Evolutionary conservation across 2,329 filamentous ascomycete species (phyloP).

Genomic region (Diaporthe sp.): DNA sequence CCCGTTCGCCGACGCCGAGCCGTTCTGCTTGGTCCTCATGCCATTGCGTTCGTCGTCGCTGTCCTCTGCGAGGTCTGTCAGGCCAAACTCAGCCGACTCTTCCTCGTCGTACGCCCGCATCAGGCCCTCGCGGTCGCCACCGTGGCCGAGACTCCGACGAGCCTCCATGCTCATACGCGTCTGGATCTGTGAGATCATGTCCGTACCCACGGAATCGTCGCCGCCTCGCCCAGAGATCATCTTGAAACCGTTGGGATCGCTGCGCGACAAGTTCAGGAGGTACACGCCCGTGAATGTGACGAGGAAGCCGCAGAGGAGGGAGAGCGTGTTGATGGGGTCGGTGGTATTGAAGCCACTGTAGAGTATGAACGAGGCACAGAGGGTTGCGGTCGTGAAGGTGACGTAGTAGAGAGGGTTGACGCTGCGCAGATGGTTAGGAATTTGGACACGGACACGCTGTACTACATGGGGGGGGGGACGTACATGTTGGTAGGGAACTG

Average conservation of each 20-base stretch:
- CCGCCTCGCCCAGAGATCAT: conserved; percentile 72
- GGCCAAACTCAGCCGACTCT: conserved; percentile 78
- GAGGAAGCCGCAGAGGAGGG: conserved; percentile 91
- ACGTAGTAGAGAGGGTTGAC: conserved; percentile 98
- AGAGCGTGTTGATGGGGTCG: conserved; percentile 91
- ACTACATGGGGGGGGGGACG: conserved; percentile 52
- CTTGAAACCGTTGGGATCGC: conserved; percentile 85
- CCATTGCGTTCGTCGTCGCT: conserved; percentile 72
- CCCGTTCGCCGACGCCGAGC: conserved; percentile 53
- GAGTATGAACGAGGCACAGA: conserved; percentile 95
- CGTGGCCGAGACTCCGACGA: conserved; percentile 79
- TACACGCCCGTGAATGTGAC: conserved; percentile 97
- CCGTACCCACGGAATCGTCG: conserved; percentile 88
- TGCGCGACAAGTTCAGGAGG: conserved; percentile 93
- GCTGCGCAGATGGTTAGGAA: conserved; percentile 62
- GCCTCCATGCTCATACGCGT: conserved; percentile 95
- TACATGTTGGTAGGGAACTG: conserved; percentile 98
- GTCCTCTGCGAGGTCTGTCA: conserved; percentile 85
- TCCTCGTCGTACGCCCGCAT: conserved; percentile 94
- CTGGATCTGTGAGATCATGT: conserved; percentile 89
- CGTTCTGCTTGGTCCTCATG: conserved; percentile 56
- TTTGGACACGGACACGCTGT: not conserved
- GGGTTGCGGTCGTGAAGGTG: conserved; percentile 94
- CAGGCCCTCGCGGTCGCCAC: conserved; percentile 81
- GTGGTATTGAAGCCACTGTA: conserved; percentile 97